Conservation (phyloP, 2,329 filamentous ascomycete species). For the Aureobasidium sp. region DNA sequence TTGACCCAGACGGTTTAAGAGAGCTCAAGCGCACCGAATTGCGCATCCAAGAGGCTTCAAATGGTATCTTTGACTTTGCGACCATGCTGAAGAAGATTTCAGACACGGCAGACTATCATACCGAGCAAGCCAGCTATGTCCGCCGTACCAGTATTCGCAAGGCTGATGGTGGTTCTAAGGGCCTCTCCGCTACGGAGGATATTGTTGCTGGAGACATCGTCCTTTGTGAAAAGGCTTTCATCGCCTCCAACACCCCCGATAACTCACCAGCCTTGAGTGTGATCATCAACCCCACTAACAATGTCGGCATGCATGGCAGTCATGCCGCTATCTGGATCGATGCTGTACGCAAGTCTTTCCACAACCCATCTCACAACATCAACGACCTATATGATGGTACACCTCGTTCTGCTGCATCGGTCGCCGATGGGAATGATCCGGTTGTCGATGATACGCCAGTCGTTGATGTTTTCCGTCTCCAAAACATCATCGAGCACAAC, state of each 20-base stretch:
- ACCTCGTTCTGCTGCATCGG: not conserved
- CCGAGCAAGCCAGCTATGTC: not conserved
- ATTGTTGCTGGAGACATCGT: not conserved
- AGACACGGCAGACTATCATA: not conserved
- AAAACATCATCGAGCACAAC: not conserved
- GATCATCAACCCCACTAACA: not conserved
- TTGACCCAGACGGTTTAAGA: not conserved
- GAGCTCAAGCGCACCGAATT: not conserved
- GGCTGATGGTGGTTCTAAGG: not conserved
- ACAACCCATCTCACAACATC: not conserved
- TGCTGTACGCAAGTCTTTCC: not conserved
- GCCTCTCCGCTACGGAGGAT: not conserved
- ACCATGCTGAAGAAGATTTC: not conserved
- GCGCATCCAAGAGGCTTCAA: not conserved
- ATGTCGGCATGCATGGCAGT: not conserved
- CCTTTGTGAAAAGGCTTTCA: not conserved
- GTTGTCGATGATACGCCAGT: not conserved
- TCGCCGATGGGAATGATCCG: not conserved
- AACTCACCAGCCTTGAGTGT: not conserved
- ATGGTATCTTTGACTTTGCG: not conserved
- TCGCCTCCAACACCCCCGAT: not conserved
- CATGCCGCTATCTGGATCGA: not conserved
- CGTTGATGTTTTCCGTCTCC: not conserved
- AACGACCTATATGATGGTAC: not conserved
- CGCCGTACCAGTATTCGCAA: not conserved